Percentiles rank a stretch among this genome's conserved stretches.
phyloP scores from a whole-genome alignment of 768 basidiomycete species.

The Psilocybe cubensis region DNA sequence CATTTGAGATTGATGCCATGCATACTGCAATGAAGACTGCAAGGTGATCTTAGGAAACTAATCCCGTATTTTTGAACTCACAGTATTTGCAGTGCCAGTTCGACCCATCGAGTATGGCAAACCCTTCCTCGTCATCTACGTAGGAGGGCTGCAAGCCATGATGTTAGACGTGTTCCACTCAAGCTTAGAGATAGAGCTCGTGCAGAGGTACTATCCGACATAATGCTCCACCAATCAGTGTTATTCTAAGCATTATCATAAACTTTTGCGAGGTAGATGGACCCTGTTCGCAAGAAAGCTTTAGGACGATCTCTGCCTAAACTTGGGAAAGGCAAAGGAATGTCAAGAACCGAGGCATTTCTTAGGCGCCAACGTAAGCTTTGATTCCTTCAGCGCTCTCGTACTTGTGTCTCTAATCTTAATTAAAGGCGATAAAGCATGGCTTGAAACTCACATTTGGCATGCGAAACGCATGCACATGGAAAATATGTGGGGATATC shows the following conservation, averaged over 20 bases:
- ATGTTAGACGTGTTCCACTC: conserved; percentile 88
- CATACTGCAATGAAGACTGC: conserved; percentile 83
- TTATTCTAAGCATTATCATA: neutral
- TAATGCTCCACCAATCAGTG: conserved; percentile 10
- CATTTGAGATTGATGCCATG: conserved; percentile 92
- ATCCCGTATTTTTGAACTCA: neutral
- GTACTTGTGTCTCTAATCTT: neutral
- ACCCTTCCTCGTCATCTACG: conserved; percentile 90
- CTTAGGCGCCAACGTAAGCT: conserved; percentile 74
- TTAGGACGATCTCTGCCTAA: conserved; percentile 55
- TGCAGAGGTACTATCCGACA: conserved; percentile 88
- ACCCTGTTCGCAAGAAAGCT: conserved; percentile 41
- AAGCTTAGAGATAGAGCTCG: conserved; percentile 81
- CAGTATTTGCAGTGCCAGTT: conserved; percentile 50
- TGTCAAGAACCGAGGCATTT: conserved; percentile 63
- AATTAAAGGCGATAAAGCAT: conserved; percentile 74
- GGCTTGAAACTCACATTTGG: conserved; percentile 98
- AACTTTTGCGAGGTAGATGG: conserved; percentile 48
- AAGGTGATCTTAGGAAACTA: conserved; percentile 43
- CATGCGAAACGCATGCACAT: conserved; percentile 97
- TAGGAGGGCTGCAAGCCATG: conserved; percentile 92
- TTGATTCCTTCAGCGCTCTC: neutral
- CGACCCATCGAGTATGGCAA: conserved; percentile 89
- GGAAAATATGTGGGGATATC: conserved; percentile 91
- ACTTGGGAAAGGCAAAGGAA: conserved; percentile 61